A percentile compares a stretch with the other conserved stretches of the same genome.
These are phyloP conservation scores for Paraglomus occultum DNA, from an alignment of 192 early-diverging fungal species.

Conservation along the genomic window DNA sequence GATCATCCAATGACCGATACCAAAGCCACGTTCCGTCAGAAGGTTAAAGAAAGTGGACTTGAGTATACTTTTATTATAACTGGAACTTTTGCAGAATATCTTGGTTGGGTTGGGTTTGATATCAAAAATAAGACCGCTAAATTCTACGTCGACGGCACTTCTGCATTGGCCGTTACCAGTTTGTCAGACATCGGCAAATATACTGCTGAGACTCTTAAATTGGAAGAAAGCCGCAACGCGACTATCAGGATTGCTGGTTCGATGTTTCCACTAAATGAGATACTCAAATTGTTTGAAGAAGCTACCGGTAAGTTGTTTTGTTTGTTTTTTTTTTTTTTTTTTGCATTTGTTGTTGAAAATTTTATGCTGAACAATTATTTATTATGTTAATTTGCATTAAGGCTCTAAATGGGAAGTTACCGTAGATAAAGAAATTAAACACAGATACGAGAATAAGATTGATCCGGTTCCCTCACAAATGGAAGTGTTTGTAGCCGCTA, in stretches of 20 bases:
- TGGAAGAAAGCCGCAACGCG: not conserved
- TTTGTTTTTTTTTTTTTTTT: not conserved
- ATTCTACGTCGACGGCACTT: not conserved
- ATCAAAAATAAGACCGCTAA: conserved; percentile 2
- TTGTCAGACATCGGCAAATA: conserved; percentile 9
- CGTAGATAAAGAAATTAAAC: conserved; percentile 5
- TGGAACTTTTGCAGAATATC: conserved; percentile 6
- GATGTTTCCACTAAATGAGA: not conserved
- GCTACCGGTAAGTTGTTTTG: not conserved
- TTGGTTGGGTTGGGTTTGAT: conserved; percentile 6
- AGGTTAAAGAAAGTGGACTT: conserved; percentile 16
- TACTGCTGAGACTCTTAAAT: not conserved
- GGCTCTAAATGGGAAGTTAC: conserved; percentile 3
- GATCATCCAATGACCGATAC: not conserved
- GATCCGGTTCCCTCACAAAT: not conserved
- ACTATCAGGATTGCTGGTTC: not conserved
- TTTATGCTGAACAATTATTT: no score
- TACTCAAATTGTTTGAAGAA: conserved; percentile 6
- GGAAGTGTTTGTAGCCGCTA: not conserved
- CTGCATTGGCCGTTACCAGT: not conserved
- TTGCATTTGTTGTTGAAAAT: no score
- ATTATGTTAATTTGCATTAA: no score
- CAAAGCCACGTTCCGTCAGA: not conserved
- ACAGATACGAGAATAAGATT: not conserved
- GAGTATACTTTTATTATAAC: conserved; percentile 5